Evolutionary conservation across 257 asterid genomes (phyloP).

Genomic region (Eucommia ulmoides): DNA sequence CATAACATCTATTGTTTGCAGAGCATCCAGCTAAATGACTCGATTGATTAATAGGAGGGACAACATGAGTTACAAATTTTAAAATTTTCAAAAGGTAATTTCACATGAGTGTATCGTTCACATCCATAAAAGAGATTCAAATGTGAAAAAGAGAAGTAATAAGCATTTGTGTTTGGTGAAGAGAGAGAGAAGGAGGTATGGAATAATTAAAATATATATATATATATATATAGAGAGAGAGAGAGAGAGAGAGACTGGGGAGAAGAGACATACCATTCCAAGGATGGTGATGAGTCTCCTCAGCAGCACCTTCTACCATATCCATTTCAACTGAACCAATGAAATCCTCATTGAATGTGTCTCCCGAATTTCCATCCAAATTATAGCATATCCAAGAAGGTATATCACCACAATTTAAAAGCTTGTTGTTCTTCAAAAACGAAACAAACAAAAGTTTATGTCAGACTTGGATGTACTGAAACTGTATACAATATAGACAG

Average conservation of each 20-base stretch:
- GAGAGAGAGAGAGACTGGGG: slow-evolving; percentile 4
- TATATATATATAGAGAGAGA: not conserved
- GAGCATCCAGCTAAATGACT: slow-evolving; percentile 36
- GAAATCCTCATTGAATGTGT: slow-evolving; percentile 40
- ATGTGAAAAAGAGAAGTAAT: not conserved
- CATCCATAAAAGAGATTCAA: not conserved
- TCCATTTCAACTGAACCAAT: slow-evolving; percentile 78
- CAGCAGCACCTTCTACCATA: slow-evolving; percentile 47
- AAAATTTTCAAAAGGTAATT: too few relatives aligned
- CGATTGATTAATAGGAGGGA: slow-evolving; percentile 25
- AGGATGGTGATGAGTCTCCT: slow-evolving; percentile 22
- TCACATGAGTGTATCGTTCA: too few relatives aligned
- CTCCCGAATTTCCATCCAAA: slow-evolving; percentile 52
- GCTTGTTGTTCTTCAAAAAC: slow-evolving; percentile 52
- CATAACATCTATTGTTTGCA: slow-evolving; percentile 42
- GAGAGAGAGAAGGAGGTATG: not conserved
- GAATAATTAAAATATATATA: not conserved
- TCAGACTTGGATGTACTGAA: not conserved
- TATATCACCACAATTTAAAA: slow-evolving; percentile 36
- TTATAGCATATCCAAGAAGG: slow-evolving; percentile 89
- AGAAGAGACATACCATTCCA: slow-evolving; percentile 18
- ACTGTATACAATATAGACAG: not conserved
- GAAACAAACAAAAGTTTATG: not conserved
- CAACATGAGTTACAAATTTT: slow-evolving; percentile 25
- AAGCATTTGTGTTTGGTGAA: not conserved